Evolutionary conservation across 495 filamentous ascomycete species (phyloP), one percentile per base, ranked within the genome.

Genomic region (Penicillium turbatum): DNA sequence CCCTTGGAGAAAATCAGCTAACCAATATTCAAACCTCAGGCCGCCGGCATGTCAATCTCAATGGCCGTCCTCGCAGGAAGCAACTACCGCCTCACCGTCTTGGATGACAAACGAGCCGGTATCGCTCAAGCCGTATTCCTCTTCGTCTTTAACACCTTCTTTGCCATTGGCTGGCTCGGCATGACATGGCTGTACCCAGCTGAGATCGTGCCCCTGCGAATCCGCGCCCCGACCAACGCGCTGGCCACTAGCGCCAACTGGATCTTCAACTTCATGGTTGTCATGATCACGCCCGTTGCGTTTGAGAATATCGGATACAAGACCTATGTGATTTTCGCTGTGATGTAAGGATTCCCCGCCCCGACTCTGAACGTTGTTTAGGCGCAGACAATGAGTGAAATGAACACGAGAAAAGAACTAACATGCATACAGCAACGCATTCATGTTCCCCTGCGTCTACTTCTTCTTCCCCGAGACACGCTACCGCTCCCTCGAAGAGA

Each of bases 381-480:
- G n/a, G n/a, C n/a, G n/a, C n/a, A n/a, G n/a, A n/a, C n/a, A n/a
- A n/a, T n/a, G n/a, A n/a, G n/a, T n/a, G n/a, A n/a, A n/a, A n/a
- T n/a, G n/a, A n/a, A n/a, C n/a, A n/a, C n/a, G n/a, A n/a, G n/a
- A n/a, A n/a, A n/a, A n/a, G n/a, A 12, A 54, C 55, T 59, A 24
- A 55, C 46, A 38, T 19, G 10, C 15, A 4, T 0, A 35, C 36
- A 51, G 62, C n/a, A 64, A 64, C 38, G 59, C 58, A 1, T 64
- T 61, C 30, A 64, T 64, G 29, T 57, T 64, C 55, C 61, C 61
- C 6, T 54, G 50, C 15, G 61, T 64, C 32, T 85, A 84, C 69
- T 83, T 85, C 72, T 85, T 88, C 78, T 87, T 82, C 64, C 85
- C 85, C 0, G 86, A 89, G 64, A 89, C 86, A 0, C 81, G 81